phyloP scores from a whole-genome alignment of 495 filamentous ascomycete species.

The Barbatosphaeria neglecta region DNA sequence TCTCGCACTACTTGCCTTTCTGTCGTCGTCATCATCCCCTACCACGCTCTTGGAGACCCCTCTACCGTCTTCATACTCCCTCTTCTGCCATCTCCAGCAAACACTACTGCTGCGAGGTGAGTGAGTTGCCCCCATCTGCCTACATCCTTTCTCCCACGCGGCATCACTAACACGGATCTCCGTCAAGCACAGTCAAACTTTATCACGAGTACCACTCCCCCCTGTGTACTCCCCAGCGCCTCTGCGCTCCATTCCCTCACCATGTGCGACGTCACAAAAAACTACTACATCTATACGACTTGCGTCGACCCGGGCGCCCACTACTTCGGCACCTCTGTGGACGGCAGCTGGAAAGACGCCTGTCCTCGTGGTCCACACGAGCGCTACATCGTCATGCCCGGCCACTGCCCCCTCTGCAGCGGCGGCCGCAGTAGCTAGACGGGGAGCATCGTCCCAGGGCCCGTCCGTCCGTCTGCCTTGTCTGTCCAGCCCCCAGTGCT shows the following conservation, averaged over 20 bases:
- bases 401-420: neutral
- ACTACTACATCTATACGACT: conserved; percentile 64
- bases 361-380: conserved; percentile 64
- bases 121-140: too few species aligned
- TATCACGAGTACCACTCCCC: neutral
- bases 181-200: too few species aligned
- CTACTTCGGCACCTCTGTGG: conserved; percentile 54
- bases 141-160: too few species aligned
- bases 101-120: too few species aligned
- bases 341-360: conserved; percentile 47
- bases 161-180: too few species aligned
- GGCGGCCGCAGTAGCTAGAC: neutral
- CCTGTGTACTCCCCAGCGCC: neutral
- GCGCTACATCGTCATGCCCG: conserved; percentile 48
- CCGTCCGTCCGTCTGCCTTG: neutral
- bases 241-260: conserved; percentile 9
- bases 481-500: neutral
- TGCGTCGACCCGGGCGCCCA: conserved; percentile 56
- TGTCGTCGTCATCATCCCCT: too few species aligned
- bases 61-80: too few species aligned
- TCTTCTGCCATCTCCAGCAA: too few species aligned
- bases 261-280: conserved; percentile 72
- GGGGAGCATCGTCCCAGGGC: neutral
- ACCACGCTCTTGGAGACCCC: too few species aligned
- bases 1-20: too few species aligned